Evolutionary conservation across 805 yeast species (phyloP), one percentile per base, ranked within the genome.

Genomic region (Komagataella mondaviorum): DNA sequence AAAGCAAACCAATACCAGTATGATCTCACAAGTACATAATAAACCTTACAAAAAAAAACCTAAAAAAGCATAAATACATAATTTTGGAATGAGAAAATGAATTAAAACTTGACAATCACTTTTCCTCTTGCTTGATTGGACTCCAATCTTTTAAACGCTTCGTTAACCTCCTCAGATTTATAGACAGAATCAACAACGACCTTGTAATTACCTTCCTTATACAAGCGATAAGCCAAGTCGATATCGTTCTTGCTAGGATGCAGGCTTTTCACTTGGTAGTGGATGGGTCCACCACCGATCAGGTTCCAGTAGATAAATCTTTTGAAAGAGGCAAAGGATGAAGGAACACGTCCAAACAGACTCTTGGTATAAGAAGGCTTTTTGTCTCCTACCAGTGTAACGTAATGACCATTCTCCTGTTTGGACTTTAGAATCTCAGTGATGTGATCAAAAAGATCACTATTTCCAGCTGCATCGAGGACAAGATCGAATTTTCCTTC

Each of bases 381-480:
- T 10, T 56, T 52, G 56, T 83, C 85, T 44, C 95, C 95, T 12
- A 66, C 72, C 51, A 82, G 69, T 7, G 84, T 71, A 8, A 72
- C 64, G 58, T 73, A 85, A 36, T 70, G 67, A 6, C 81, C 72
- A 10, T 78, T 74, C 48, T 72, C 71, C 23, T 63, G 55, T 49
- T 67, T 68, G 44, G 76, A 71, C 56, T 77, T 75, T 55, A 85
- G 64, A 18, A 71, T 67, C 45, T 67, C 56, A 4, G 65, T 58
- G 51, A 77, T 68, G 10, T 71, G 62, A 2, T 68, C 61, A 51
- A 79, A 70, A 18, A 81, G 71, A 17, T 73, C 77, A 23, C 61
- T 61, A 51, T 76, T 77, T 44, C 95, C 90, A 50, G 77, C 78
- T 51, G 83, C 72, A 65, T 87, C 95, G 24, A 80, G 60, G 47